A percentile compares a stretch with the other conserved stretches of the same genome.
phyloP scores from a whole-genome alignment of 257 asterid genomes.

The Penstemon eatonii region DNA sequence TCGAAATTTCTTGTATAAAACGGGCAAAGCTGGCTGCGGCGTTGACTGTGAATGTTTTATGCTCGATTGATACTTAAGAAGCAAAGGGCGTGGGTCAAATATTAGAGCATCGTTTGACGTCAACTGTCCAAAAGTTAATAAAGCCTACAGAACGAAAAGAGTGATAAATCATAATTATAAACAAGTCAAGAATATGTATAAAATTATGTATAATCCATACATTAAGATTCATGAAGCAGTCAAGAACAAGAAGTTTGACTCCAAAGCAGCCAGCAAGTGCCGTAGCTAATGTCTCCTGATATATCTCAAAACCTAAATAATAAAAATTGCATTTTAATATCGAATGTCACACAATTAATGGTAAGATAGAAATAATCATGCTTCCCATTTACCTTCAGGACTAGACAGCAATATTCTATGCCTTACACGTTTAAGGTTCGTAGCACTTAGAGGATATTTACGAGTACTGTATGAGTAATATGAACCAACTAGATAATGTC shows the following conservation, averaged over 20 bases:
- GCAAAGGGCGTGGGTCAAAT: not conserved
- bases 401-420: slow-evolving; percentile 11
- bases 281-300: slow-evolving; percentile 18
- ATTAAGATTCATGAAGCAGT: slow-evolving; percentile 13
- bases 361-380: not conserved
- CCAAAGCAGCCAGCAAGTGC: not conserved
- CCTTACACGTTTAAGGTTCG: not conserved
- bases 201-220: slow-evolving; percentile 1
- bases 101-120: not conserved
- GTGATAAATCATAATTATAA: not conserved
- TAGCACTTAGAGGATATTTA: not conserved
- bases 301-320: slow-evolving; percentile 21
- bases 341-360: not conserved
- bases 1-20: not conserved
- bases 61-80: not conserved
- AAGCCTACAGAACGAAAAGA: slow-evolving; percentile 8
- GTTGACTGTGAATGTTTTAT: not conserved
- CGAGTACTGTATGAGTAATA: not conserved
- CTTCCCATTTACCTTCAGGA: slow-evolving; percentile 18
- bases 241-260: slow-evolving; percentile 23
- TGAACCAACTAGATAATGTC: not conserved
- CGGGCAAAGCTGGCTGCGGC: not conserved
- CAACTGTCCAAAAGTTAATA: not conserved
- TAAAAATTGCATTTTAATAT: not conserved
- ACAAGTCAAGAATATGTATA: not conserved